Evolutionary conservation across 768 basidiomycete species (phyloP).

Genomic region (Leccinum uliginosum): DNA sequence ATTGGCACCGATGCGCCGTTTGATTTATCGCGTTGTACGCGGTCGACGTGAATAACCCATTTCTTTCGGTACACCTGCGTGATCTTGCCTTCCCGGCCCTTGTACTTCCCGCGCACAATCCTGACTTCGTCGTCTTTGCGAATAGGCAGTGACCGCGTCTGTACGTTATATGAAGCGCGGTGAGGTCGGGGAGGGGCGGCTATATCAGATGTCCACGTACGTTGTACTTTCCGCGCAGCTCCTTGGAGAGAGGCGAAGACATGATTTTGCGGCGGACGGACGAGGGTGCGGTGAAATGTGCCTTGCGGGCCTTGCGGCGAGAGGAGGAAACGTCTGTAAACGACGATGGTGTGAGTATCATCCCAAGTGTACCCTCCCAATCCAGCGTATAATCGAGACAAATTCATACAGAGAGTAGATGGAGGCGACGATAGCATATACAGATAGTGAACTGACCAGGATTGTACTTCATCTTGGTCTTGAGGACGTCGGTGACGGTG

Average conservation of each 20-base stretch:
- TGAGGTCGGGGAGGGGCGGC: not conserved
- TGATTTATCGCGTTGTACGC: constrained; percentile 95
- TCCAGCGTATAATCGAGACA: constrained; percentile 46
- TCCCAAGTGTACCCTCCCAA: constrained; percentile 40
- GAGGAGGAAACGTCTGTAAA: constrained; percentile 80
- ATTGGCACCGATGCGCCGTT: constrained; percentile 93
- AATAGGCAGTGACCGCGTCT: constrained; percentile 90
- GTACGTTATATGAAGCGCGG: not conserved
- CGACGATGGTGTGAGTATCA: constrained; percentile 38
- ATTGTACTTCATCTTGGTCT: constrained; percentile 78
- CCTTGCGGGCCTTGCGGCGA: constrained; percentile 97
- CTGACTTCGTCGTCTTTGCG: constrained; percentile 98
- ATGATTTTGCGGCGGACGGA: constrained; percentile 96
- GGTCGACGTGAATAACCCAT: constrained; percentile 98
- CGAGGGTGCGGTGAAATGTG: constrained; percentile 94
- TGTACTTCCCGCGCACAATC: constrained; percentile 96
- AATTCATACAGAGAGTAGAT: constrained; percentile 22
- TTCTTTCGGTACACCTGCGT: constrained; percentile 98
- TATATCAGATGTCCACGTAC: constrained; percentile 43
- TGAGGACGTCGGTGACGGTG: constrained; percentile 57
- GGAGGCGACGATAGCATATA: constrained; percentile 16
- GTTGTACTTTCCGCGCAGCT: constrained; percentile 87
- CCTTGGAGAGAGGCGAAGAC: constrained; percentile 94
- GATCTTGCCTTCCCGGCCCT: constrained; percentile 98
- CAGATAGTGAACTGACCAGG: constrained; percentile 55